phyloP scores from a whole-genome alignment of 257 asterid genomes.

The Henckelia pumila region DNA sequence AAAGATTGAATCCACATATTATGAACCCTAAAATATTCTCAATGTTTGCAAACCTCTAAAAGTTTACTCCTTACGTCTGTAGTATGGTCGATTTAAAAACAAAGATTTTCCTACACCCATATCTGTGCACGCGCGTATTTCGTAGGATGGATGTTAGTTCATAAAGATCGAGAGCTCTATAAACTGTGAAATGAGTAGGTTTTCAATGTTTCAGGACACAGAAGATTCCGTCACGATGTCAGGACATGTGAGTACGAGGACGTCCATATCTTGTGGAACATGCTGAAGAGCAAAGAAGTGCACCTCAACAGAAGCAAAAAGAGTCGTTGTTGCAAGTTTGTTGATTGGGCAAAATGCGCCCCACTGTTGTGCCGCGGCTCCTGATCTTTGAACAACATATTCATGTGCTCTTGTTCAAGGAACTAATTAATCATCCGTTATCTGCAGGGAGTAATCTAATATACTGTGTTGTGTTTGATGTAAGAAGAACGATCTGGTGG shows the following conservation, averaged over 20 bases:
- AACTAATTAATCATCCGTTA: too few relatives aligned
- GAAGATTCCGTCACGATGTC: constrained; percentile 42
- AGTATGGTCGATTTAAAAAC: too few relatives aligned
- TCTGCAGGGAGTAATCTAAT: background rate
- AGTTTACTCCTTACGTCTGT: too few relatives aligned
- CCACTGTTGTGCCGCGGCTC: constrained; percentile 36
- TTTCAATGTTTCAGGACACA: constrained; percentile 33
- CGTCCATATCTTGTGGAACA: constrained; percentile 58
- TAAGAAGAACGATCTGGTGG: too few relatives aligned
- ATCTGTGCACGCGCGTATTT: too few relatives aligned
- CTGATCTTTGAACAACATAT: constrained; percentile 17
- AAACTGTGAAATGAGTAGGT: background rate
- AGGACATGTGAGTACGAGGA: constrained; percentile 62
- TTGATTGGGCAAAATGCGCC: constrained; percentile 36
- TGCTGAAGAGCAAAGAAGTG: constrained; percentile 41
- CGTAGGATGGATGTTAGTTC: background rate
- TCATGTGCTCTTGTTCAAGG: background rate
- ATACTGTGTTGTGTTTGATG: too few relatives aligned
- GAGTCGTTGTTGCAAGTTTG: constrained; percentile 27
- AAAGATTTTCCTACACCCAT: too few relatives aligned
- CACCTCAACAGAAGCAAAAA: constrained; percentile 16
- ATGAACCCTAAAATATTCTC: too few relatives aligned
- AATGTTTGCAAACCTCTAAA: too few relatives aligned
- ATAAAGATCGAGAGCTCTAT: background rate
- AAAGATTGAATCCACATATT: too few relatives aligned